Evolutionary conservation across 306 rosid species (phyloP).

Genomic region (Oxytropis ochrocephala): DNA sequence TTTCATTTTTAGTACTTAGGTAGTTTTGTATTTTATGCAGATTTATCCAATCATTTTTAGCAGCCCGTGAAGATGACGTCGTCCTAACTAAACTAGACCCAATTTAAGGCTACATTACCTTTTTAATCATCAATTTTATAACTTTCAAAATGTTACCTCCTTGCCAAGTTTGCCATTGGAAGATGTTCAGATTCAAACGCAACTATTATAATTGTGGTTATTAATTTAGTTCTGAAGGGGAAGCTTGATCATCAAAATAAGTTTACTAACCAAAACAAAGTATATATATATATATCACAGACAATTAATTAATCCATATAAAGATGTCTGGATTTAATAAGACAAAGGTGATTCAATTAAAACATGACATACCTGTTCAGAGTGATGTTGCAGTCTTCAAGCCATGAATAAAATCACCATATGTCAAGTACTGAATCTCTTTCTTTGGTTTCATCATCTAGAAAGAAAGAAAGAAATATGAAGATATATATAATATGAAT

Average conservation of each 20-base stretch:
- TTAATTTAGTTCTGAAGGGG: too few species aligned
- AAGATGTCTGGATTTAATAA: too few species aligned
- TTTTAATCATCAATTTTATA: slow-evolving; percentile 5
- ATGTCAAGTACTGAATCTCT: slow-evolving; percentile 3
- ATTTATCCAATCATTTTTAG: background rate
- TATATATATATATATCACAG: too few species aligned
- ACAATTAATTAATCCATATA: too few species aligned
- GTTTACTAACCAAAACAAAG: too few species aligned
- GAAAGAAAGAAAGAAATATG: background rate
- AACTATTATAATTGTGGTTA: background rate
- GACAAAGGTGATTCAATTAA: background rate
- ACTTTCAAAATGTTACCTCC: background rate
- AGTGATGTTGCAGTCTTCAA: slow-evolving; percentile 13
- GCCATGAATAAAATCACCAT: slow-evolving; percentile 7
- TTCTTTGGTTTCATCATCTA: slow-evolving; percentile 23
- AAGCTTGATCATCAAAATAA: too few species aligned
- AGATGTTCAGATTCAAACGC: background rate
- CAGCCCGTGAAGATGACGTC: background rate
- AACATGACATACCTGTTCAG: slow-evolving; percentile 27
- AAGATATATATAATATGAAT: background rate
- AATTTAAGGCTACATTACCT: slow-evolving; percentile 3
- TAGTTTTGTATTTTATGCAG: background rate
- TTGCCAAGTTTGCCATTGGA: background rate
- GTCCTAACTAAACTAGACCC: background rate
- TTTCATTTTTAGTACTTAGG: background rate